phyloP scores from a whole-genome alignment of 208 protist species.

The Angomonas deanei region DNA sequence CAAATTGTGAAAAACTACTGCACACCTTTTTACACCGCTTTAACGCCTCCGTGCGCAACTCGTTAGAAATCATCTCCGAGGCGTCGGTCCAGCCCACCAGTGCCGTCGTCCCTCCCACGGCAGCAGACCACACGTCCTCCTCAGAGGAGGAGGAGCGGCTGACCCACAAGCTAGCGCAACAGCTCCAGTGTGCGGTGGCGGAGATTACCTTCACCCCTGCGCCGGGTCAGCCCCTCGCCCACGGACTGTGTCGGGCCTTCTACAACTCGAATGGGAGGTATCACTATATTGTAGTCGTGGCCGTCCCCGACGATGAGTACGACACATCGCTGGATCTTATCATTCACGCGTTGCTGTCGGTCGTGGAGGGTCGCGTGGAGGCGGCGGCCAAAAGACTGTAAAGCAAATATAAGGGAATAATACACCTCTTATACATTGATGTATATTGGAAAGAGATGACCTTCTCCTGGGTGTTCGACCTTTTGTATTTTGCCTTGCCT shows the following conservation, averaged over 20 bases:
- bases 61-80: constrained; percentile 40
- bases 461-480: too few species aligned
- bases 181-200: constrained; percentile 53
- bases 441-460: too few species aligned
- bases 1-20: constrained; percentile 54
- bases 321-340: constrained; percentile 51
- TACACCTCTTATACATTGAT: too few species aligned
- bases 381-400: constrained; percentile 50
- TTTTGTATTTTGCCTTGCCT: background rate
- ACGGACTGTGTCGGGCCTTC: constrained; percentile 72
- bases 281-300: constrained; percentile 73
- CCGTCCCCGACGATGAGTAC: constrained; percentile 73
- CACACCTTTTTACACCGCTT: constrained; percentile 72
- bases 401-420: background rate
- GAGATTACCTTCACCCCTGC: constrained; percentile 67
- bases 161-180: constrained; percentile 36
- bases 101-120: background rate
- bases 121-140: background rate
- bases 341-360: constrained; percentile 56
- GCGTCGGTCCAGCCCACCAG: constrained; percentile 2
- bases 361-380: constrained; percentile 70
- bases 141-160: constrained; percentile 5
- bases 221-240: constrained; percentile 49
- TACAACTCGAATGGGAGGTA: constrained; percentile 72
- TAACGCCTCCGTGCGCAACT: constrained; percentile 69